Percentiles rank a stretch among this genome's conserved stretches.
phyloP scores from a whole-genome alignment of 305 asterid genomes.

The Fraxinus sp. region DNA sequence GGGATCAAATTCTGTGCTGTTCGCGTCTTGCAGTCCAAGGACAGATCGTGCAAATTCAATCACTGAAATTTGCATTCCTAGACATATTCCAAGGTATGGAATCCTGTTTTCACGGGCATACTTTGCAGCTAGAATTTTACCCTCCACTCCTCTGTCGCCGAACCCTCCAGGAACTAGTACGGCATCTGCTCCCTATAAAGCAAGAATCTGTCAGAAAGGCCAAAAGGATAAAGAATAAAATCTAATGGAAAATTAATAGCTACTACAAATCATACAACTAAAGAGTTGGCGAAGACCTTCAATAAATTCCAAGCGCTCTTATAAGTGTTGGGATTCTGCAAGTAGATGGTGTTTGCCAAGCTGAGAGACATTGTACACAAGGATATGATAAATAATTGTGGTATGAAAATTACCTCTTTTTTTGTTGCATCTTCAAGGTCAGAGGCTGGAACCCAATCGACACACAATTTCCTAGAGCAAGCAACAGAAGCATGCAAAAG shows the following conservation, averaged over 20 bases:
- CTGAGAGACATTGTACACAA: slow-evolving; percentile 29
- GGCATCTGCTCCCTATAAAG: slow-evolving; percentile 73
- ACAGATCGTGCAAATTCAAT: slow-evolving; percentile 80
- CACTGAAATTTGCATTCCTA: slow-evolving; percentile 92
- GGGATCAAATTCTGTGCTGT: slow-evolving; percentile 83
- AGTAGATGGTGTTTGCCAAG: slow-evolving; percentile 20
- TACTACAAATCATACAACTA: slow-evolving; percentile 1
- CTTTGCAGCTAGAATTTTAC: slow-evolving; percentile 88
- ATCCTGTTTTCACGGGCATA: slow-evolving; percentile 85
- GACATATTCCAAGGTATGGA: slow-evolving; percentile 88
- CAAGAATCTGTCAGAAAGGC: slow-evolving; percentile 27
- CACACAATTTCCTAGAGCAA: slow-evolving; percentile 62
- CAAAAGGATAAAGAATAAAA: slow-evolving; percentile 13
- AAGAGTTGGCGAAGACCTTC: slow-evolving; percentile 49
- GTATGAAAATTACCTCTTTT: slow-evolving; percentile 48
- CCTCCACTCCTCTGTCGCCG: slow-evolving; percentile 97
- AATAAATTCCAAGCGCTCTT: slow-evolving; percentile 74
- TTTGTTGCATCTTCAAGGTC: slow-evolving; percentile 80
- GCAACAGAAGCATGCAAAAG: slow-evolving; percentile 93
- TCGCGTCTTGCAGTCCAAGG: slow-evolving; percentile 74
- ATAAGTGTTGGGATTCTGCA: slow-evolving; percentile 72
- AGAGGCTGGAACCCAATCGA: slow-evolving; percentile 88
- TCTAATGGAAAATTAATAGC: not conserved
- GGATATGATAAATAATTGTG: slow-evolving; percentile 13
- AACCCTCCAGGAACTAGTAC: slow-evolving; percentile 96